A percentile compares a stretch with the other conserved stretches of the same genome.
phyloP scores from a whole-genome alignment of 2,329 filamentous ascomycete genomes.

The Epicoccum sorghinum region DNA sequence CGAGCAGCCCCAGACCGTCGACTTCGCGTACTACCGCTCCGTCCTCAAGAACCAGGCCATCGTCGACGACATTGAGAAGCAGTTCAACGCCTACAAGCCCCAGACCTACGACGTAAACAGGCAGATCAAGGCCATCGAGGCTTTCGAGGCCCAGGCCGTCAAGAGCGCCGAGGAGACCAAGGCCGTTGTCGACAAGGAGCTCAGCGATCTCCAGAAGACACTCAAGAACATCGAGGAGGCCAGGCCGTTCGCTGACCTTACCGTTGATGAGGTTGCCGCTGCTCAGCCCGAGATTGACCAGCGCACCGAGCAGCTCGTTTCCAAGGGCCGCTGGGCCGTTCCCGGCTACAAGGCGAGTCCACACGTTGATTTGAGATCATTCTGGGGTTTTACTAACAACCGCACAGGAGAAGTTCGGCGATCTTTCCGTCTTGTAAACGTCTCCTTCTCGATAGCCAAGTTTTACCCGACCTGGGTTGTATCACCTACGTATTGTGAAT shows the following conservation, averaged over 20 bases:
- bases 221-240: slow-evolving; percentile 97
- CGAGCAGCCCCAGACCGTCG: slow-evolving; percentile 83
- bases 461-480: slow-evolving; percentile 45
- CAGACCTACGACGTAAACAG: slow-evolving; percentile 88
- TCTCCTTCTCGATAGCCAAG: slow-evolving; percentile 35
- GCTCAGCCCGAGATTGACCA: slow-evolving; percentile 97
- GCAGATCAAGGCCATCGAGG: slow-evolving; percentile 97
- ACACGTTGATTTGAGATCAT: background rate
- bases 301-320: slow-evolving; percentile 92
- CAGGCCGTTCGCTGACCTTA: slow-evolving; percentile 94
- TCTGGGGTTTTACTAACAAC: slow-evolving; percentile 54
- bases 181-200: slow-evolving; percentile 91
- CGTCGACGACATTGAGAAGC: slow-evolving; percentile 95
- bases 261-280: slow-evolving; percentile 93
- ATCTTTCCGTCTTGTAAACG: slow-evolving; percentile 88
- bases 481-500: slow-evolving; percentile 50
- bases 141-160: slow-evolving; percentile 94
- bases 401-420: slow-evolving; percentile 94
- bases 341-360: slow-evolving; percentile 94
- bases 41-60: slow-evolving; percentile 95
- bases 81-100: slow-evolving; percentile 90
- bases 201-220: slow-evolving; percentile 92
- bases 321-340: slow-evolving; percentile 97
- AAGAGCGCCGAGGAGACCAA: slow-evolving; percentile 98
- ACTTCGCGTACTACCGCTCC: slow-evolving; percentile 92